These are phyloP conservation scores for Cercophora sp. DNA, from an alignment of 495 filamentous ascomycete genomes.

Conservation along the genomic window DNA sequence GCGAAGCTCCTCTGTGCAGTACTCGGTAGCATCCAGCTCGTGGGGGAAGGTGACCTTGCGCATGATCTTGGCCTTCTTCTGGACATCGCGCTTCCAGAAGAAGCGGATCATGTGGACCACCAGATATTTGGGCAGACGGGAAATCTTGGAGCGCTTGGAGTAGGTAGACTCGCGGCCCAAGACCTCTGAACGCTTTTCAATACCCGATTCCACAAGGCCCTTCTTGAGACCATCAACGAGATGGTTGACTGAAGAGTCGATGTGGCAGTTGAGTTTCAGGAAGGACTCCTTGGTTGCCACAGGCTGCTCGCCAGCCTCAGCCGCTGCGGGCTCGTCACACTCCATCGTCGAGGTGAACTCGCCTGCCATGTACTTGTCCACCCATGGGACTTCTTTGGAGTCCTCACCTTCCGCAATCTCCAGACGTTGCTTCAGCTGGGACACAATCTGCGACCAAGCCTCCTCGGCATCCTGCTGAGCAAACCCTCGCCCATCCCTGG, in stretches of 20 bases:
- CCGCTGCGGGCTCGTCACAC: conserved; percentile 77
- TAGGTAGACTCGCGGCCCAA: conserved; percentile 78
- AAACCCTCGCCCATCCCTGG: conserved; percentile 75
- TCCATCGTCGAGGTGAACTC: conserved; percentile 69
- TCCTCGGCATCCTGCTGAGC: conserved; percentile 98
- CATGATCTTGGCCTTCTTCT: conserved; percentile 99
- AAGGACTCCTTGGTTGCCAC: conserved; percentile 66
- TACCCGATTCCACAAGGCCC: conserved; percentile 78
- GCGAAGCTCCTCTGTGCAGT: conserved; percentile 85
- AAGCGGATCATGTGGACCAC: conserved; percentile 98
- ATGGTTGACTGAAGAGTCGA: conserved; percentile 79
- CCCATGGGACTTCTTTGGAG: conserved; percentile 57
- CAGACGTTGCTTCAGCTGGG: conserved; percentile 77
- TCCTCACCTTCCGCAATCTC: conserved; percentile 51
- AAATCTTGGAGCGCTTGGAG: conserved; percentile 84
- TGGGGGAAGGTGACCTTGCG: conserved; percentile 93
- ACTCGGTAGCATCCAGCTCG: conserved; percentile 90
- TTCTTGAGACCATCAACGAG: conserved; percentile 79
- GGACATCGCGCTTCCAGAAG: conserved; percentile 89
- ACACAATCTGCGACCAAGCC: conserved; percentile 93
- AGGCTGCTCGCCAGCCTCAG: conserved; percentile 70
- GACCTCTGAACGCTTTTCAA: conserved; percentile 79
- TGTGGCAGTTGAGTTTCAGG: conserved; percentile 93
- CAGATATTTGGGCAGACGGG: conserved; percentile 87
- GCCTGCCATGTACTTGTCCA: conserved; percentile 87